Evolutionary conservation across 1,284 basidiomycete species (phyloP), one percentile per base, ranked within the genome.

Genomic region (Papiliotrema terrestris): DNA sequence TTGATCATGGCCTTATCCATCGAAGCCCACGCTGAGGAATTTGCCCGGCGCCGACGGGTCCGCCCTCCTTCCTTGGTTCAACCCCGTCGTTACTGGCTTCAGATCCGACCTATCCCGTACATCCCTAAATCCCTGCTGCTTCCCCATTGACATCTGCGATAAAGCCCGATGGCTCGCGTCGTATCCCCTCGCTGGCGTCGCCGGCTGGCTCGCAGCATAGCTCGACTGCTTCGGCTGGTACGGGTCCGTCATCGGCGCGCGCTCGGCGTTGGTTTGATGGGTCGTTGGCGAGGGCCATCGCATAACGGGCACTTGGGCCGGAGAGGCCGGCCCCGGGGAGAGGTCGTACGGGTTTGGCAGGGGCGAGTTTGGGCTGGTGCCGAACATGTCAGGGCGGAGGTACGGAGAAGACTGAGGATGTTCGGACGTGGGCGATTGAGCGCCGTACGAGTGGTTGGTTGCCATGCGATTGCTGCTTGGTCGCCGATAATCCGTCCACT

Each of bases 31-130:
- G 54, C 72, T 75, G 45, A 78, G 60, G 41, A 62, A 76, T 45
- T 65, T 69, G 14, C 74, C 75, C 0, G 72, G 63, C 9, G 59
- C 55, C 47, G 70, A 60, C 8, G 75, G 71, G 60, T 78, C 74
- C 26, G 73, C 74, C 41, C 74, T 54, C 45, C 73, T 56, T 17
- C 71, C 72, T 48, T 59, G 59, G 1, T 71, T 58, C 51, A 67
- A 65, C 8, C 61, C 29, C 53, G 67, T 67, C 47, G 70, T 56
- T 2, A 65, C 49, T 6, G 75, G 70, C 55, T 60, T 67, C 35
- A 76, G 58, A 45, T 76, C 75, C 2, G 48, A 57, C 45, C 56
- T 60, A 54, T 67, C 69, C 22, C 58, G 63, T 8, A 78, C 62
- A 17, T 68, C 59, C 36, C 68, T 58, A 51, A 78, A 69, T 5